A percentile compares a stretch with the other conserved stretches of the same genome.
These are phyloP conservation scores for Melanomma pulvis-pyrius DNA, from an alignment of 495 filamentous ascomycete species.

Conservation along the genomic window DNA sequence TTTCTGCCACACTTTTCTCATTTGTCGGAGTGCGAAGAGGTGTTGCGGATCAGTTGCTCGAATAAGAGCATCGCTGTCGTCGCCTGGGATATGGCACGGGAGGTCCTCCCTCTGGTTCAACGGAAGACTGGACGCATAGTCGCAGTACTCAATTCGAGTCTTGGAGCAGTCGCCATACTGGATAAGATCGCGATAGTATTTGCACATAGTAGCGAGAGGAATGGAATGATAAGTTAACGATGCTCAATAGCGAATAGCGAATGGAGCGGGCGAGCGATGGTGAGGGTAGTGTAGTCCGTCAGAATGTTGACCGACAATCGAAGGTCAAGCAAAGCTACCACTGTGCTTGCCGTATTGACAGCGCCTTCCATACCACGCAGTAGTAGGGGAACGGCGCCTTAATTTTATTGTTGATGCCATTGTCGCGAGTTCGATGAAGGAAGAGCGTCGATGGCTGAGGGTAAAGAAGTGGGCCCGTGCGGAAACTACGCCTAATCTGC, in stretches of 20 bases:
- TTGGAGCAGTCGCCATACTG: neutral
- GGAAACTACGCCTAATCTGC: neutral
- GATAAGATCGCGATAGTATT: too few relatives aligned
- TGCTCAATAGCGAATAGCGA: constrained; percentile 1
- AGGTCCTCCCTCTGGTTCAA: neutral
- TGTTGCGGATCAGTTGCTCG: neutral
- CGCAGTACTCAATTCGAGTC: neutral
- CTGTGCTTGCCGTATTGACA: neutral
- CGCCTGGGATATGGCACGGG: neutral
- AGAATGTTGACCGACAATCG: neutral
- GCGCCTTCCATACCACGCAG: neutral
- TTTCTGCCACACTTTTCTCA: neutral
- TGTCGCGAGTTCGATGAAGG: neutral
- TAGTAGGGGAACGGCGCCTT: neutral
- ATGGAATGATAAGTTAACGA: neutral
- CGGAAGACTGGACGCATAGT: neutral
- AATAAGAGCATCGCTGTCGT: neutral
- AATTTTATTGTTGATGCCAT: too few relatives aligned
- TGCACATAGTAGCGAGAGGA: constrained; percentile 3
- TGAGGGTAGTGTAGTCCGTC: neutral
- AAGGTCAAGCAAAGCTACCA: neutral
- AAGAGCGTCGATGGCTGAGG: neutral
- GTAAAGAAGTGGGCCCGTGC: neutral
- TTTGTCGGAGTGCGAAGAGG: neutral
- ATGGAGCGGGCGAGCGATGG: neutral